Percentiles rank a stretch among this genome's conserved stretches.
Conservation (phyloP, 805 yeast genomes). For the Schizosaccharomyces lindneri region DNA sequence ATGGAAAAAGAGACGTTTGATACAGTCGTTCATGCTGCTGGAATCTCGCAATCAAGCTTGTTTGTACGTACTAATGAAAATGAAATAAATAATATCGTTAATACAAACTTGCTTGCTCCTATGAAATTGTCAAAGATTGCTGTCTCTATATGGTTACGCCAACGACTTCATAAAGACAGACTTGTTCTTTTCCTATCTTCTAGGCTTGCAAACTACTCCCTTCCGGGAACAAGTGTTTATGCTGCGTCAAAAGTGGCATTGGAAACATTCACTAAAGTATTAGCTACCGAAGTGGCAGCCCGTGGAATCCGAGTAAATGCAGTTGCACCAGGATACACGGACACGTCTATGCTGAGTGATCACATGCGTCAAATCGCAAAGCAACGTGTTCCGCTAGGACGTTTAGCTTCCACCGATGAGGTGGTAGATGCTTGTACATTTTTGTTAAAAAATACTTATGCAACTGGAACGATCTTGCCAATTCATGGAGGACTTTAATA, state of each 20-base stretch:
- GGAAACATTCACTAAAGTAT: constrained; percentile 3
- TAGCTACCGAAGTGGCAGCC: constrained; percentile 4
- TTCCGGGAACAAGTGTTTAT: constrained; percentile 3
- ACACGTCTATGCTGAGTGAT: constrained; percentile 2
- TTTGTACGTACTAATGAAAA: neutral
- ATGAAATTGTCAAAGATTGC: neutral
- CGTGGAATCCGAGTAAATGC: constrained; percentile 5
- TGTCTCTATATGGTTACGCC: neutral
- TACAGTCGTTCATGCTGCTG: neutral
- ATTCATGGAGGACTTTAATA: neutral
- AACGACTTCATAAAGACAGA: neutral
- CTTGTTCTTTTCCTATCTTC: neutral
- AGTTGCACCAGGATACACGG: constrained; percentile 4
- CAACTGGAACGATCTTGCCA: neutral
- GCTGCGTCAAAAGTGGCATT: constrained; percentile 4
- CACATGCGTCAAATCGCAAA: neutral
- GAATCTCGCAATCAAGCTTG: neutral
- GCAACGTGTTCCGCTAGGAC: neutral
- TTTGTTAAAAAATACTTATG: neutral
- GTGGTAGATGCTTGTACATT: neutral
- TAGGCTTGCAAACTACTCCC: neutral
- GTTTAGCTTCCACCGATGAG: neutral
- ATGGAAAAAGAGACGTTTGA: neutral
- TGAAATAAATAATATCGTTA: neutral
- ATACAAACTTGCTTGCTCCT: neutral